Evolutionary conservation across 768 basidiomycete species (phyloP), one percentile per base, ranked within the genome.

Genomic region (Leucogyrophana mollusca): DNA sequence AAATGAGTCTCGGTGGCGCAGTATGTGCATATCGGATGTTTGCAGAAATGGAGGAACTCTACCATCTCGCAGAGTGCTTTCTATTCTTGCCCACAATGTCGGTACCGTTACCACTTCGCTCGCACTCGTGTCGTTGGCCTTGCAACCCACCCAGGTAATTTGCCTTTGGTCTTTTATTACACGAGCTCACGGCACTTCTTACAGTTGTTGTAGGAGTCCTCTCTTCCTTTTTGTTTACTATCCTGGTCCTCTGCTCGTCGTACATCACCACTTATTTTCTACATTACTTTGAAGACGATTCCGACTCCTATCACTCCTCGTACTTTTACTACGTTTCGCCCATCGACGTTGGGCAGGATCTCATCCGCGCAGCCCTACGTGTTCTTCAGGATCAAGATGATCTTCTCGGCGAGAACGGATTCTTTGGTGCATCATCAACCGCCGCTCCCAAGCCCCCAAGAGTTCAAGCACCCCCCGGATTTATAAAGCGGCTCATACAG

Each of bases 1-100:
- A 34, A 64, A 54, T 45, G 52, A 53, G 43, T 36, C 43, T 23
- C 36, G 24, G 23, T 36, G 16, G 45, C 41, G 24, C 56, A 90
- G 88, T 81, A 82, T 61, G 89, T 91, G 25, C 90, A 92, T 66
- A 73, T 91, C 40, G 79, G 80, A 56, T 91, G 89, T 57, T 74
- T 91, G 4, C 81, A 88, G 51, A 74, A 68, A 43, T 92, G 90
- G 90, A 73, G 90, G 47, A 82, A 73, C 32, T 70, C 74, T 0
- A 82, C 88, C 14, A 51, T 69, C 22, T 80, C 80, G n/a, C 64
- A 74, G 33, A 78, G 74, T 50, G 82, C 86, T 9, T 92, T 90
- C 72, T 90, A 85, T 68, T 70, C 78, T 10, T 92, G 90, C 56
- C 85, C 85, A 2, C 87, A 90, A 64, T 92, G 90, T 55, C 79